Evolutionary conservation across 176 grass and related monocot genomes (phyloP).

Genomic region (Puccinellia tenuiflora): DNA sequence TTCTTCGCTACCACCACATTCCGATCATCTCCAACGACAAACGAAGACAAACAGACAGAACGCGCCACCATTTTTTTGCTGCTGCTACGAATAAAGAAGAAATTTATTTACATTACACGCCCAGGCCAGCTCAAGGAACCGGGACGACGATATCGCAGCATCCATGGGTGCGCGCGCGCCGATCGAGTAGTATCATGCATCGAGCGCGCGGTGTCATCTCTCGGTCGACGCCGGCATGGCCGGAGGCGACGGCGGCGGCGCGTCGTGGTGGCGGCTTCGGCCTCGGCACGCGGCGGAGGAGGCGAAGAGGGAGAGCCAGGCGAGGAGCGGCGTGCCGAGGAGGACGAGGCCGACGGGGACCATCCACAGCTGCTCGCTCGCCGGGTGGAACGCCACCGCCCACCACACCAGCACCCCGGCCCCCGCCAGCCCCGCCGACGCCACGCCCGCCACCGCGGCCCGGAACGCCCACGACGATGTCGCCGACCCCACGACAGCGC

Average conservation of each 20-base stretch:
- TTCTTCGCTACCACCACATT: too few relatives aligned
- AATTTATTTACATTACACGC: too few relatives aligned
- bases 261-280: not conserved
- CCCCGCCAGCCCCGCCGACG: constrained; percentile 34
- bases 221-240: not conserved
- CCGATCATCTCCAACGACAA: too few relatives aligned
- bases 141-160: too few relatives aligned
- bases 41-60: too few relatives aligned
- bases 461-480: not conserved
- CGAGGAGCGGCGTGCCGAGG: constrained; percentile 68
- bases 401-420: constrained; percentile 72
- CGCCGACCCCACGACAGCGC: too few relatives aligned
- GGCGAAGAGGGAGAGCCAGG: constrained; percentile 70
- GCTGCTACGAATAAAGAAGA: too few relatives aligned
- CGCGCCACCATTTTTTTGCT: too few relatives aligned
- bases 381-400: constrained; percentile 65
- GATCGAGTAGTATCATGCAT: too few relatives aligned
- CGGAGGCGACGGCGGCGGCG: not conserved
- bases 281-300: constrained; percentile 25
- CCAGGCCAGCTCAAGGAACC: not conserved
- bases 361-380: constrained; percentile 78
- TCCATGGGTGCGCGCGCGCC: too few relatives aligned
- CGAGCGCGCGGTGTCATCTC: constrained; percentile 4
- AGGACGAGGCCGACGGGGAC: constrained; percentile 85
- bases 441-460: constrained; percentile 23